Evolutionary conservation across 176 grass and related monocot species (phyloP).

Genomic region (Canna indica): DNA sequence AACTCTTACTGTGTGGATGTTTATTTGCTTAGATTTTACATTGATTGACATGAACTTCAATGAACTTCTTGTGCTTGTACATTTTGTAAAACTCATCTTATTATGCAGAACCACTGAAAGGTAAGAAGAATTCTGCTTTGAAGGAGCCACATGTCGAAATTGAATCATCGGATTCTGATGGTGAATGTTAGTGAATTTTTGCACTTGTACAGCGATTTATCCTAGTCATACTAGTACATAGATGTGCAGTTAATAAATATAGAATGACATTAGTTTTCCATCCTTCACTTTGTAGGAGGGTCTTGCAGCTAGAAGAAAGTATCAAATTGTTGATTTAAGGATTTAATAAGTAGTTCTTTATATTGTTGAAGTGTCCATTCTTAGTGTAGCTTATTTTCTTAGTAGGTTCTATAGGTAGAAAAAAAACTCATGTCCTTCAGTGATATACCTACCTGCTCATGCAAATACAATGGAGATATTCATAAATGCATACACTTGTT

Average conservation of each 20-base stretch:
- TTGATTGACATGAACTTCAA: not conserved
- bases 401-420: too few relatives aligned
- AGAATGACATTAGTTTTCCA: too few relatives aligned
- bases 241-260: not conserved
- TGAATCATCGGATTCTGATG: slow-evolving; percentile 41
- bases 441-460: not conserved
- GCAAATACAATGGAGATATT: not conserved
- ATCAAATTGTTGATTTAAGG: too few relatives aligned
- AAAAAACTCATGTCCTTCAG: too few relatives aligned
- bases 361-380: too few relatives aligned
- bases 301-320: too few relatives aligned
- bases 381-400: too few relatives aligned
- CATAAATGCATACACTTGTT: not conserved
- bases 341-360: too few relatives aligned
- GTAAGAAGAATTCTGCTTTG: not conserved
- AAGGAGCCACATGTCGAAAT: slow-evolving; percentile 27
- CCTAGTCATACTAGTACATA: not conserved
- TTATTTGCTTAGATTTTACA: not conserved
- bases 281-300: too few relatives aligned
- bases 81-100: slow-evolving; percentile 8
- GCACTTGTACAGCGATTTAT: not conserved
- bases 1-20: not conserved
- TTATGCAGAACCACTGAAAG: slow-evolving; percentile 15
- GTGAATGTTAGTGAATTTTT: slow-evolving; percentile 47
- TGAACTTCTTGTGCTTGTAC: not conserved